A percentile compares a stretch with the other conserved stretches of the same genome.
These are phyloP conservation scores for Ogataea sp. DNA, from an alignment of 805 yeast species.

Conservation along the genomic window DNA sequence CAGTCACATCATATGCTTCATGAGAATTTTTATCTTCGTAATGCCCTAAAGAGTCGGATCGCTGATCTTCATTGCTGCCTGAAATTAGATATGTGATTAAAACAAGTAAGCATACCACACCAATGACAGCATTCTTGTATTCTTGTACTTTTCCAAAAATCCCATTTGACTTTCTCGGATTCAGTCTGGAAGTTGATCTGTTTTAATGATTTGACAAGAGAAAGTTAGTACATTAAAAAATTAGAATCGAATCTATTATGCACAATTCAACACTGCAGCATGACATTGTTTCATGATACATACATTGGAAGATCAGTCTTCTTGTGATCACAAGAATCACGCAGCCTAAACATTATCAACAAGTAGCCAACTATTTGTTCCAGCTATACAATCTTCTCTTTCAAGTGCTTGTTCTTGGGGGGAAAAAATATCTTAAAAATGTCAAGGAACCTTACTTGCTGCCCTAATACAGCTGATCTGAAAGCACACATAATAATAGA, in stretches of 20 bases:
- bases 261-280: too few species aligned
- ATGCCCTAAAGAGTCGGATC: not conserved
- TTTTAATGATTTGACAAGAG: not conserved
- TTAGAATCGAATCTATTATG: too few species aligned
- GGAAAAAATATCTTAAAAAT: too few species aligned
- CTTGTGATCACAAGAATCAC: constrained; percentile 21
- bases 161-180: constrained; percentile 2
- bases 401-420: too few species aligned
- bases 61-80: not conserved
- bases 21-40: not conserved
- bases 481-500: too few species aligned
- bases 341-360: not conserved
- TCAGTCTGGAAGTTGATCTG: not conserved
- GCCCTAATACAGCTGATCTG: too few species aligned
- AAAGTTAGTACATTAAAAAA: too few species aligned
- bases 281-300: constrained; percentile 14
- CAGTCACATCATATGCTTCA: not conserved
- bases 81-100: not conserved
- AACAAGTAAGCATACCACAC: constrained; percentile 3
- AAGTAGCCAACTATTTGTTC: too few species aligned
- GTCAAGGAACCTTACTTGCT: too few species aligned
- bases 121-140: constrained; percentile 1
- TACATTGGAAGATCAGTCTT: constrained; percentile 42
- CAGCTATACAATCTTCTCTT: too few species aligned
- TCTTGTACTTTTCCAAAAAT: constrained; percentile 3